Conservation (phyloP, 2,329 filamentous ascomycete species). For the Penicillium corylophilum region DNA sequence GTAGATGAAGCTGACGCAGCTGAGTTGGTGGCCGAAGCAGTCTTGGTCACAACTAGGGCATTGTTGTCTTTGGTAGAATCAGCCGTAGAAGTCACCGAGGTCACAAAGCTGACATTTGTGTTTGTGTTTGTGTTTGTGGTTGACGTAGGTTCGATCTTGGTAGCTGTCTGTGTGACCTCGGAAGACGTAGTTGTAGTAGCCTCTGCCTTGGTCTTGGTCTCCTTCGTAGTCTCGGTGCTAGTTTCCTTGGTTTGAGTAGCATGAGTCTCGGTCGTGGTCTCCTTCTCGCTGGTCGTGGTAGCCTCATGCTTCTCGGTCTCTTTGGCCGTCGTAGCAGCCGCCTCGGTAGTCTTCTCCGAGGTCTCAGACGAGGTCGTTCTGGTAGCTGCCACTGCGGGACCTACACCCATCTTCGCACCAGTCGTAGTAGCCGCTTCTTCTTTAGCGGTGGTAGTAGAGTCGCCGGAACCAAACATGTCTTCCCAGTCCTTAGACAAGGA, state of each 20-base stretch:
- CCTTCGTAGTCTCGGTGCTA: slow-evolving; percentile 9
- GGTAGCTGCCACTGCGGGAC: slow-evolving; percentile 28
- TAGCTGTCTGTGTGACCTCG: slow-evolving; percentile 4
- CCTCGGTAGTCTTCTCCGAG: slow-evolving; percentile 1
- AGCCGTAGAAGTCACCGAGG: slow-evolving; percentile 20
- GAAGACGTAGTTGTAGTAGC: slow-evolving; percentile 6
- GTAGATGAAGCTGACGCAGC: slow-evolving; percentile 27
- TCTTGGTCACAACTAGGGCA: slow-evolving; percentile 15
- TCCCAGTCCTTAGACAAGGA: slow-evolving; percentile 54
- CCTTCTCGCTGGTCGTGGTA: background rate
- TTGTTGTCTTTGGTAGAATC: slow-evolving; percentile 14
- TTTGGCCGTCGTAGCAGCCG: background rate
- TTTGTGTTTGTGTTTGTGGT: slow-evolving; percentile 1
- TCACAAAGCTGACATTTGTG: slow-evolving; percentile 14
- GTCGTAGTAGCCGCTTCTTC: slow-evolving; percentile 12
- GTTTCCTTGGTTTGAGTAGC: background rate
- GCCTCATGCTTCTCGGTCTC: background rate
- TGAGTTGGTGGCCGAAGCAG: slow-evolving; percentile 20
- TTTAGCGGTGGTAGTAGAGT: slow-evolving; percentile 31
- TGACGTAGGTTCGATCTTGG: slow-evolving; percentile 3
- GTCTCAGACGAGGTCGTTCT: slow-evolving; percentile 6
- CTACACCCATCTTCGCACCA: slow-evolving; percentile 24
- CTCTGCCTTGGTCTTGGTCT: slow-evolving; percentile 12
- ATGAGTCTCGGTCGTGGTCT: background rate
- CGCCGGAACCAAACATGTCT: slow-evolving; percentile 51